phyloP scores from a whole-genome alignment of 2,329 filamentous ascomycete genomes.

The Phoma sp. region DNA sequence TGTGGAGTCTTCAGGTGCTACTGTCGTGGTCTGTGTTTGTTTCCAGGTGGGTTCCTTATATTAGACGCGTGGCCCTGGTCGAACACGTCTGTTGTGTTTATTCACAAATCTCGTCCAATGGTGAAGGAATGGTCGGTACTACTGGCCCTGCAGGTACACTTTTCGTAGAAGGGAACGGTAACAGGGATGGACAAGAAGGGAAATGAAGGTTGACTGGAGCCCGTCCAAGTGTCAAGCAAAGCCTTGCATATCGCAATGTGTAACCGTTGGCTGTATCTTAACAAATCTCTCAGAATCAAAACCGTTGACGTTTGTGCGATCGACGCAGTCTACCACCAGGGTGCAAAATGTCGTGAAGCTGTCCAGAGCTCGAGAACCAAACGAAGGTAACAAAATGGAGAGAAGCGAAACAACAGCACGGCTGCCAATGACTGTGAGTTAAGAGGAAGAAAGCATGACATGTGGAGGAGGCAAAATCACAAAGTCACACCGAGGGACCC shows the following conservation, averaged over 20 bases:
- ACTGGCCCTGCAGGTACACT: slow-evolving; percentile 14
- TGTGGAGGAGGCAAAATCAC: slow-evolving; percentile 27
- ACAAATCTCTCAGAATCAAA: slow-evolving; percentile 17
- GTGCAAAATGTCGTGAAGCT: slow-evolving; percentile 19
- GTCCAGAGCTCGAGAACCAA: slow-evolving; percentile 37
- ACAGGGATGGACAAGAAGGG: slow-evolving; percentile 13
- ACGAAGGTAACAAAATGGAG: slow-evolving; percentile 37
- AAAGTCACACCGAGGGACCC: slow-evolving; percentile 39
- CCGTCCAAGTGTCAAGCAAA: slow-evolving; percentile 35
- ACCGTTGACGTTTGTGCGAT: slow-evolving; percentile 14
- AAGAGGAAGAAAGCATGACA: slow-evolving; percentile 31
- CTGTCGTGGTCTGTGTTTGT: slow-evolving; percentile 17
- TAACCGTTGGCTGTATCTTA: slow-evolving; percentile 32
- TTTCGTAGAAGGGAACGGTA: slow-evolving; percentile 9
- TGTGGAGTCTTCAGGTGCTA: slow-evolving; percentile 19
- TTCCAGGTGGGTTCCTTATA: slow-evolving; percentile 36
- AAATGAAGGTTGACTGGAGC: slow-evolving; percentile 42
- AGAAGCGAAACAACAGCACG: slow-evolving; percentile 47
- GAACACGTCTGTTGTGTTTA: slow-evolving; percentile 10
- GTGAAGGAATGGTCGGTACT: slow-evolving; percentile 12
- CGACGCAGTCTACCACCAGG: slow-evolving; percentile 4
- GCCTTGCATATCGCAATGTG: slow-evolving; percentile 34
- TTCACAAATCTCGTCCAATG: slow-evolving; percentile 2
- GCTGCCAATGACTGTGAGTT: slow-evolving; percentile 43
- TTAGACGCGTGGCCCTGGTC: slow-evolving; percentile 25